A percentile compares a stretch with the other conserved stretches of the same genome.
Conservation (phyloP, 73 alveolate genomes). For the Symbiodinium pilosum region DNA sequence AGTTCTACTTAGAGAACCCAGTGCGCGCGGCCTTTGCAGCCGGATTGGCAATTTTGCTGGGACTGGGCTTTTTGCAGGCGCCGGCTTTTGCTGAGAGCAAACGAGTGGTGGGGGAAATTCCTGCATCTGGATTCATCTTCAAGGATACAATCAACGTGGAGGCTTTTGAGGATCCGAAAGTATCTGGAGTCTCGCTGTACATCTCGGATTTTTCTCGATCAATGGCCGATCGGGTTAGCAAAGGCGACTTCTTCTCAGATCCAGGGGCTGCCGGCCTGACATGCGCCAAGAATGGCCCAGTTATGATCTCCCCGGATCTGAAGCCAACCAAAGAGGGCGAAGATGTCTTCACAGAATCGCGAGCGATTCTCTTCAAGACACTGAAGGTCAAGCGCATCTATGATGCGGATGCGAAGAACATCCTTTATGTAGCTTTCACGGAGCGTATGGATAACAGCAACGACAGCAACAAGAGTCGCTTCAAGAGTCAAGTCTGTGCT, state of each 20-base stretch:
- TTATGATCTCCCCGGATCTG: conserved; percentile 34
- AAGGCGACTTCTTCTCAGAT: conserved; percentile 78
- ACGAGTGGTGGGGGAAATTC: conserved; percentile 84
- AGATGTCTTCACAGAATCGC: conserved; percentile 59
- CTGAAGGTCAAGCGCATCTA: conserved; percentile 43
- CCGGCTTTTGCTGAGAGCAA: conserved; percentile 53
- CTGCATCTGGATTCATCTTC: conserved; percentile 66
- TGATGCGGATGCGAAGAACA: conserved; percentile 80
- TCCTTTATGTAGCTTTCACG: conserved; percentile 45
- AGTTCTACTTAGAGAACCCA: too few relatives aligned
- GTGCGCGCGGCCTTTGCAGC: not conserved
- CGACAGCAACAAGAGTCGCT: conserved; percentile 81
- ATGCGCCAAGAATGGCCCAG: conserved; percentile 77
- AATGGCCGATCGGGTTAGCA: conserved; percentile 84
- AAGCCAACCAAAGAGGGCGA: conserved; percentile 83
- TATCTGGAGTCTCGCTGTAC: conserved; percentile 56
- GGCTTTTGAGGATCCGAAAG: conserved; percentile 44
- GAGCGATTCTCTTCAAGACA: conserved; percentile 77
- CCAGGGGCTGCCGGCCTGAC: conserved; percentile 92
- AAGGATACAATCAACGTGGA: conserved; percentile 89
- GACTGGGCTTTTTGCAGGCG: not conserved
- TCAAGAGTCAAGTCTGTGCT: conserved; percentile 37
- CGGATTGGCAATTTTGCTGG: conserved; percentile 9
- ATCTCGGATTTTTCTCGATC: conserved; percentile 67
- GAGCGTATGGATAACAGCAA: conserved; percentile 43